phyloP scores from a whole-genome alignment of 352 stramenopile genomes.

The Phytophthora uliginosa region DNA sequence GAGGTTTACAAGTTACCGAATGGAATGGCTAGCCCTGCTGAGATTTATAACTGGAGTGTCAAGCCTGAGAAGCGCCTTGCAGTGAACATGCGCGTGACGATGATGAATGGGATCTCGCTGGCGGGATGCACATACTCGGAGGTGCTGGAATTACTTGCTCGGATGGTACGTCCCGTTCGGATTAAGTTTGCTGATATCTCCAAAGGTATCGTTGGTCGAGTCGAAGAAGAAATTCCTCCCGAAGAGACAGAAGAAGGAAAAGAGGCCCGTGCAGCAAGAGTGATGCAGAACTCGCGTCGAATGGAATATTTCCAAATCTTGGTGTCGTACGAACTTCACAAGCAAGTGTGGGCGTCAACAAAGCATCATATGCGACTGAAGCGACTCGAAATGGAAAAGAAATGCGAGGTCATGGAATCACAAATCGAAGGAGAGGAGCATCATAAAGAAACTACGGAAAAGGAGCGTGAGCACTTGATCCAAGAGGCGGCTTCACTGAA shows the following conservation, averaged over 20 bases:
- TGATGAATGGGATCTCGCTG: constrained; percentile 82
- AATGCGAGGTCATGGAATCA: constrained; percentile 58
- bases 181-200: constrained; percentile 89
- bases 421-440: constrained; percentile 61
- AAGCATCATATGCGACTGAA: constrained; percentile 60
- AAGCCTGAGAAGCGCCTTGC: constrained; percentile 89
- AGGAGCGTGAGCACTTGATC: constrained; percentile 67
- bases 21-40: constrained; percentile 83
- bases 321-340: constrained; percentile 80
- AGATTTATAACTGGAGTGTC: constrained; percentile 93
- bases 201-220: constrained; percentile 87
- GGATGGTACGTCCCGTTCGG: constrained; percentile 67
- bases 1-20: constrained; percentile 90
- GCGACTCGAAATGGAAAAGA: constrained; percentile 63
- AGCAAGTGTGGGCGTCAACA: constrained; percentile 79
- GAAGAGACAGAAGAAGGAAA: constrained; percentile 84
- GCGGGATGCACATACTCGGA: constrained; percentile 86
- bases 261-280: constrained; percentile 62
- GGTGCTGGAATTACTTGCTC: constrained; percentile 80
- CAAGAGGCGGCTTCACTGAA: constrained; percentile 64
- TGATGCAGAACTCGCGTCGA: constrained; percentile 74
- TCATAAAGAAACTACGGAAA: constrained; percentile 57
- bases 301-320: constrained; percentile 83
- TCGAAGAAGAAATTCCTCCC: constrained; percentile 62
- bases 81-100: constrained; percentile 86